Base-by-base conservation (phyloP, 495 filamentous ascomycete genomes). In the Pyrenopolyporus hunteri region DNA sequence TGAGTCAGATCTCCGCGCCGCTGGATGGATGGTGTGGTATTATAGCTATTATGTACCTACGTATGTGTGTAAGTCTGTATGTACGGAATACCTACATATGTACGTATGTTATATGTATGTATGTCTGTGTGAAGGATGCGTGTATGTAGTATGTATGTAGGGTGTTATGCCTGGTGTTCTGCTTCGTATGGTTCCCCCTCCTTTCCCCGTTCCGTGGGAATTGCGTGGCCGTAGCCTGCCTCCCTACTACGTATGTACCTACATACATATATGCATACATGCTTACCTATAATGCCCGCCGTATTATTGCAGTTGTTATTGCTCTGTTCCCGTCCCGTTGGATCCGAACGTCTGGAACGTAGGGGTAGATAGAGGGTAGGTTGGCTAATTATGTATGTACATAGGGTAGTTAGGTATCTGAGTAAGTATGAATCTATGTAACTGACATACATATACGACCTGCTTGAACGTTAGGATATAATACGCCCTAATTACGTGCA, bases 1-100 rank as follows among this genome's bases (percentile, higher is more conserved):
- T 63, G 59, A 63, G 59, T 63, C 52, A 63, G 59, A 63, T 63
- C 59, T 33, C 25, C 17, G 35, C 37, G 26, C 28, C 4, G 42
- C 9, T 46, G 37, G 37, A 11, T 28, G 9, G 10, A 28, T 13
- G 20, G 23, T 22, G 42, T 22, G 22, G 42, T 4, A 45, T 9
- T 16, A 22, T 29, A 29, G 26, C 5, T 29, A 29, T 29, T 29
- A 29, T 29, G 5, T 29, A 29, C 26, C 26, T 39, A 39, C 14
- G 3, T 39, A 39, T 17, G 3, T 39, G 2, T 17, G 14, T 17
- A 16, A 14, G 14, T 39, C 10, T 39, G 20, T 28, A 44, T 44
- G 8, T 44, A 45, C 22, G 42, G n/a, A 14, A 13, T 26, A 9
- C 11, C n/a, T 39, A 39, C 14, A 14, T 39, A n/a, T n/a, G n/a